Base-by-base conservation (phyloP, 1,284 basidiomycete species). In the Wallemia ichthyophaga region DNA sequence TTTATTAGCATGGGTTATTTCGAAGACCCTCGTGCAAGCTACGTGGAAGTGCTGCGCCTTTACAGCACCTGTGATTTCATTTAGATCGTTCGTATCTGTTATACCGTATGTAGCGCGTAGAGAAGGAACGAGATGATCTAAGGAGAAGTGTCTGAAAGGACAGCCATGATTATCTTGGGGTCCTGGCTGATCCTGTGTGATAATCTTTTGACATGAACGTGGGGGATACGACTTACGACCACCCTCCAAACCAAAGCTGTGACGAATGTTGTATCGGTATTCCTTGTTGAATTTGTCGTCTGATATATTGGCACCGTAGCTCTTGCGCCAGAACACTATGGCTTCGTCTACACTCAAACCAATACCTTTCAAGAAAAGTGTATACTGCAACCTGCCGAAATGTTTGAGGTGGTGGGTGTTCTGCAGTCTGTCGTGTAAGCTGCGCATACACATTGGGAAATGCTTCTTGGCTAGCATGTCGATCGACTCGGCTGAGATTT, bases 271-370 rank as follows among this genome's bases (percentile, higher is more conserved):
- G 71, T 99, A 99, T 65, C 81, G 82, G 74, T 96, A 84, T 67
- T 95, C 86, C 69, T 98, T 99, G 73, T 89, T 91, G 73, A 98
- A 99, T 70, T 91, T 85, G 72, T 98, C 89, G 64, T 96, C 91
- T 24, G 80, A 80, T 61, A 85, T 78, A 32, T 73, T 75, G 56
- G 70, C 74, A 27, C 70, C 69, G 69, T 94, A 96, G 28, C 83
- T 82, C 65, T 82, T 82, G 59, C 87, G 75, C 94, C 94, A 99
- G 71, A 96, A 98, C 5, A 79, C 71, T 59, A 96, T 71, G 1
- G 94, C 91, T 71, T 99, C 92, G 27, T 99, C 92, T 58, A 99
- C 79, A 0, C 89, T 85, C 58, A 99, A 71, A 1, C 92, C 92
- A 59, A 98, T 75, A 2, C 87, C 84, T 78, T 99, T 99, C 65